phyloP scores from a whole-genome alignment of 2,329 filamentous ascomycete species.

The Fusarium anguioides region DNA sequence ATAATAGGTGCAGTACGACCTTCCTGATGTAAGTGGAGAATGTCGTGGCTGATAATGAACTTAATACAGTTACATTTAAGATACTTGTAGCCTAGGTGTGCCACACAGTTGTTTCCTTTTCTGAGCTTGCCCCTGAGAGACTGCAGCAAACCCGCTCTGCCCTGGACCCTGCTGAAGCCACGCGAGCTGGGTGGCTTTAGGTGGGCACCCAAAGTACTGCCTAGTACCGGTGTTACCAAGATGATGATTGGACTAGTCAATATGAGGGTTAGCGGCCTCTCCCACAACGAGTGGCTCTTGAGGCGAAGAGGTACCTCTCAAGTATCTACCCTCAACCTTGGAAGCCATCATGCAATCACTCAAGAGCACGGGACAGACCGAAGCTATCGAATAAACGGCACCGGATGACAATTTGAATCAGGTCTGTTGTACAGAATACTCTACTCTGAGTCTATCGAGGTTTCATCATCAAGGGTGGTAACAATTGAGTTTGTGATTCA shows the following conservation, averaged over 20 bases:
- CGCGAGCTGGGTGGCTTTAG: conserved; percentile 1
- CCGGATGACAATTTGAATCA: neutral
- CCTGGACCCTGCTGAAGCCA: conserved; percentile 32
- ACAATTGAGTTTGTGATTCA: neutral
- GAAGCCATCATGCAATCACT: conserved; percentile 18
- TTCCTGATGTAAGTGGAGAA: conserved; percentile 28
- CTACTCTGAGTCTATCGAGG: neutral
- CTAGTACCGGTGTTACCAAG: conserved; percentile 1
- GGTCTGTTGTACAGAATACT: no score
- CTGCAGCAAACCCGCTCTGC: conserved; percentile 18
- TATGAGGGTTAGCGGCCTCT: conserved; percentile 21
- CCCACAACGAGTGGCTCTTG: conserved; percentile 22
- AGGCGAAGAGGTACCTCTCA: conserved; percentile 8
- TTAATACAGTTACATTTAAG: conserved; percentile 10
- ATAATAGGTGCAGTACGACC: conserved; percentile 8
- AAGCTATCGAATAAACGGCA: conserved; percentile 6
- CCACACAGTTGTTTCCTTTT: conserved; percentile 24
- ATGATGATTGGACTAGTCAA: neutral
- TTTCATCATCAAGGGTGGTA: neutral
- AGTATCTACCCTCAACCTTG: conserved; percentile 4
- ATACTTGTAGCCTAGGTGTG: conserved; percentile 3
- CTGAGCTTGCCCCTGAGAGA: conserved; percentile 28
- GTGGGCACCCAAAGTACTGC: conserved; percentile 7
- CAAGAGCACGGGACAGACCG: conserved; percentile 24
- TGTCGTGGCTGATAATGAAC: conserved; percentile 12